Evolutionary conservation across 2,329 filamentous ascomycete species (phyloP).

Genomic region (Rutstroemia sp.): DNA sequence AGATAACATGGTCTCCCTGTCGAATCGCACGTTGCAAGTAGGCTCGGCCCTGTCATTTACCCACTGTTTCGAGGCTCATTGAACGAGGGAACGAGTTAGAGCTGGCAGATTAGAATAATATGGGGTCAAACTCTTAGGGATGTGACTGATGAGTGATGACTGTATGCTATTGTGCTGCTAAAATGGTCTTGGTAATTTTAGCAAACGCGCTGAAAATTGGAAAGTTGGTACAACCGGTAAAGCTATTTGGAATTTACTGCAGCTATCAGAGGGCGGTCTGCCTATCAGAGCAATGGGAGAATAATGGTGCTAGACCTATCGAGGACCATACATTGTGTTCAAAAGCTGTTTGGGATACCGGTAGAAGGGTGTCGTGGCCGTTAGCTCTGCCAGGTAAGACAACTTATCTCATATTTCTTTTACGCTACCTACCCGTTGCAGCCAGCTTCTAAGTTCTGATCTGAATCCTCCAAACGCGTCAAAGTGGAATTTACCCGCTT

Average conservation of each 20-base stretch:
- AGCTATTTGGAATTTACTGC: not conserved
- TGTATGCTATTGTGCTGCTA: not conserved
- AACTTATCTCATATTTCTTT: too few species aligned
- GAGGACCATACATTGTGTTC: too few species aligned
- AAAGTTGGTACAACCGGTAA: not conserved
- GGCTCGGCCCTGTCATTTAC: not conserved
- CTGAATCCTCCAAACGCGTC: not conserved
- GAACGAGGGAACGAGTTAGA: not conserved
- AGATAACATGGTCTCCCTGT: conserved; percentile 4
- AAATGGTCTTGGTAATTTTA: not conserved
- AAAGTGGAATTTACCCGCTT: not conserved
- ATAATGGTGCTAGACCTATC: too few species aligned
- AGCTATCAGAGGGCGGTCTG: too few species aligned
- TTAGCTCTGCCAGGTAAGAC: not conserved
- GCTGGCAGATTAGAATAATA: not conserved
- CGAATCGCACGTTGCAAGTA: not conserved
- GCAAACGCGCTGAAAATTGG: not conserved
- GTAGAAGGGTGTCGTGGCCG: not conserved
- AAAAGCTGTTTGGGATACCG: too few species aligned
- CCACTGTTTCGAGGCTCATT: not conserved
- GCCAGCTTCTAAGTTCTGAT: not conserved
- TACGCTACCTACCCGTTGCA: too few species aligned
- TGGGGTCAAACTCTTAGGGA: too few species aligned
- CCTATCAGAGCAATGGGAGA: too few species aligned
- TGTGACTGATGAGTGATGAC: not conserved